Conservation (phyloP, 78 protist species). For the Dictyostelium brefeldianum region DNA sequence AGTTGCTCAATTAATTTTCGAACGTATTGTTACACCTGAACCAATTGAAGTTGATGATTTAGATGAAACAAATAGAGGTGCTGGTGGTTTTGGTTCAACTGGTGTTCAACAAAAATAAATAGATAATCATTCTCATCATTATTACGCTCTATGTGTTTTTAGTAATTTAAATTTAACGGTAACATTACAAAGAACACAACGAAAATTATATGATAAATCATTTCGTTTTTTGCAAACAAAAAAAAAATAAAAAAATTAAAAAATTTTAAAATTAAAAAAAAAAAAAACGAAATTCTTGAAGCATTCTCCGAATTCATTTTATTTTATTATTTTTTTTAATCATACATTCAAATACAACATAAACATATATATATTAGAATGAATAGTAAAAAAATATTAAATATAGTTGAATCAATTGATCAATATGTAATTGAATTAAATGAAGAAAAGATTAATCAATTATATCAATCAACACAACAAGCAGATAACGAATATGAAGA, state of each 20-base stretch:
- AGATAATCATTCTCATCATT: neutral
- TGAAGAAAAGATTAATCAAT: constrained; percentile 33
- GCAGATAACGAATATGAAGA: constrained; percentile 4
- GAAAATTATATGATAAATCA: too few species aligned
- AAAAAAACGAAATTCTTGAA: neutral
- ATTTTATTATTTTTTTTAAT: neutral
- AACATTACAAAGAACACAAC: neutral
- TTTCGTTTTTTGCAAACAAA: neutral
- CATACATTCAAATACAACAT: neutral
- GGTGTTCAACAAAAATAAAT: neutral
- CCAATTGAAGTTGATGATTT: constrained; percentile 15
- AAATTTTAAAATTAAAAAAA: neutral
- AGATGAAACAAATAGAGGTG: constrained; percentile 62
- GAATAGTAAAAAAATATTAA: constrained; percentile 7
- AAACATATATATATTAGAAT: too few species aligned
- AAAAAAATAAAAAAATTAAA: neutral
- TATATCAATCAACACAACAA: neutral
- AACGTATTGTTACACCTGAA: constrained; percentile 13
- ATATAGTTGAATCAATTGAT: constrained; percentile 39
- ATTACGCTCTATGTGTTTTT: neutral
- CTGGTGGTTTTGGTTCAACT: constrained; percentile 79
- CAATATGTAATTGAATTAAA: constrained; percentile 41
- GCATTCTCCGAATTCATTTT: neutral
- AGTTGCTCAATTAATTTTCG: constrained; percentile 42
- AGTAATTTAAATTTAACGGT: too few species aligned